These are phyloP conservation scores for Lachnellula willkommii DNA, from an alignment of 2,329 filamentous ascomycete genomes.

Conservation along the genomic window DNA sequence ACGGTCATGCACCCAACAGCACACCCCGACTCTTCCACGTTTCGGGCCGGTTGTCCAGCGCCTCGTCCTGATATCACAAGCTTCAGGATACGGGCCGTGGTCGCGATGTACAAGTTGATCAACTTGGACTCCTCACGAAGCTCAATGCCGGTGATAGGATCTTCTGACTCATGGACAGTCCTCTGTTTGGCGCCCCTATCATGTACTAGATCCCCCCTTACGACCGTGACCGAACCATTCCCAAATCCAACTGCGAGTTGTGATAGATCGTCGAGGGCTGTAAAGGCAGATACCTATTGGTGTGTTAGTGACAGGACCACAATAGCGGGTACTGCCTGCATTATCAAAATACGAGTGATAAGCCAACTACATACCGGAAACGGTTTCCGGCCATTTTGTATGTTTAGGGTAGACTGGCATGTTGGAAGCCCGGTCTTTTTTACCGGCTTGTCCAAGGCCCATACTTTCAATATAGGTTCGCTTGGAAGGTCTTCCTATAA, in stretches of 20 bases:
- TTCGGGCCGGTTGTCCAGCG: slow-evolving; percentile 81
- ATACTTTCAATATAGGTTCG: slow-evolving; percentile 91
- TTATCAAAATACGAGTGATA: background rate
- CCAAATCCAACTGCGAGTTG: slow-evolving; percentile 94
- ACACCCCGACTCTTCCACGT: slow-evolving; percentile 84
- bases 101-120: slow-evolving; percentile 86
- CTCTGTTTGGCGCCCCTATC: slow-evolving; percentile 91
- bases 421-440: slow-evolving; percentile 89
- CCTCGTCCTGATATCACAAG: slow-evolving; percentile 82
- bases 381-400: slow-evolving; percentile 85
- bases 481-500: slow-evolving; percentile 74
- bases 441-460: slow-evolving; percentile 88
- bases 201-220: slow-evolving; percentile 90
- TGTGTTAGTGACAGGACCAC: background rate
- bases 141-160: slow-evolving; percentile 89
- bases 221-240: slow-evolving; percentile 88
- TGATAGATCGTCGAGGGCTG: slow-evolving; percentile 78
- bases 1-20: slow-evolving; percentile 93
- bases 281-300: slow-evolving; percentile 73
- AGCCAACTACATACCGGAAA: slow-evolving; percentile 63
- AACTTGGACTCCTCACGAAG: slow-evolving; percentile 55
- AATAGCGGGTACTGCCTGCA: background rate
- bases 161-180: slow-evolving; percentile 93
- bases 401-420: slow-evolving; percentile 77
- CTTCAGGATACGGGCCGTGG: slow-evolving; percentile 80